Conservation (phyloP, 176 grass and related monocot species). For the Tillandsia leiboldiana region DNA sequence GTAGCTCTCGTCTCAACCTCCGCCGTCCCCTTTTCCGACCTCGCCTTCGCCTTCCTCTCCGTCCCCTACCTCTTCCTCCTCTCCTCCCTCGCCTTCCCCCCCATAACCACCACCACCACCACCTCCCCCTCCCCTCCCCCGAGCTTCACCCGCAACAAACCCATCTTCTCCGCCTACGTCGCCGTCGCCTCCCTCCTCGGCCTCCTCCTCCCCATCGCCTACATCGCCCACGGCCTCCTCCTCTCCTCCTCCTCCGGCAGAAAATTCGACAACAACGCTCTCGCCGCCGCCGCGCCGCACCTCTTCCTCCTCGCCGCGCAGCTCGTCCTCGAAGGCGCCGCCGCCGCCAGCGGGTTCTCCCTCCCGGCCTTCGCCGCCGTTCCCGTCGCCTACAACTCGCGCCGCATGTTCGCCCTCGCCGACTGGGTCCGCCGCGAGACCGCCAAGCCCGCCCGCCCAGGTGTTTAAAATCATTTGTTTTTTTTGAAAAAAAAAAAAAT, state of each 20-base stretch:
- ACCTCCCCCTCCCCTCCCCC: constrained; percentile 1
- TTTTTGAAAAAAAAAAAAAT: no score
- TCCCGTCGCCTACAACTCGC: constrained; percentile 52
- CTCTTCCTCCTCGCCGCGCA: constrained; percentile 71
- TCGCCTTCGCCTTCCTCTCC: neutral
- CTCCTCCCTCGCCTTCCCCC: neutral
- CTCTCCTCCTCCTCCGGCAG: constrained; percentile 48
- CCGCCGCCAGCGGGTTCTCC: constrained; percentile 48
- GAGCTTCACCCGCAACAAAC: no score
- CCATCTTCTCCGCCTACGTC: neutral
- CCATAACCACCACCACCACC: constrained; percentile 6
- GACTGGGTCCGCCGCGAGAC: constrained; percentile 57
- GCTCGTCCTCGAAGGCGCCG: constrained; percentile 66
- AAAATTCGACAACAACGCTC: constrained; percentile 28
- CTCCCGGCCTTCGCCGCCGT: constrained; percentile 55
- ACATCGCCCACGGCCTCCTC: constrained; percentile 49
- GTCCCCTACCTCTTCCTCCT: neutral
- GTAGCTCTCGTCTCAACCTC: no score
- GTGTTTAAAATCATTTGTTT: neutral
- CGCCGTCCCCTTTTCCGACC: no score
- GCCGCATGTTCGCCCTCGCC: constrained; percentile 57
- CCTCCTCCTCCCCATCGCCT: constrained; percentile 24
- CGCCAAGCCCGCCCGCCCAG: constrained; percentile 18
- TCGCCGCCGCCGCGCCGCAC: constrained; percentile 49
- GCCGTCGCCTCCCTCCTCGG: neutral